Conservation (phyloP, 345 rosid genomes). For the Aquilaria malaccensis region DNA sequence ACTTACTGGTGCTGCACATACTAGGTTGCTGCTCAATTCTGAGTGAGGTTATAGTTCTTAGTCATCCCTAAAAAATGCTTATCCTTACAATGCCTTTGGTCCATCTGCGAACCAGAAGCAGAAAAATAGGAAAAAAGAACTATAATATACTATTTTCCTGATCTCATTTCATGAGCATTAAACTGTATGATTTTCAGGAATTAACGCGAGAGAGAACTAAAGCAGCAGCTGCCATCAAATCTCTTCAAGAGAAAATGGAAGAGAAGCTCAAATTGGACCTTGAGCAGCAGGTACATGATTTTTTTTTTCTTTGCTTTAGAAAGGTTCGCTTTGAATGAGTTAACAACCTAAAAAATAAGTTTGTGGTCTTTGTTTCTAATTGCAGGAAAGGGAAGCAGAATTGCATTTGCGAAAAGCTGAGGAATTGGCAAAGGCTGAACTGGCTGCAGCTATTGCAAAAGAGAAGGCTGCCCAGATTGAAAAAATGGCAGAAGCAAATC, state of each 20-base stretch:
- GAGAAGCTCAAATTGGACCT: constrained; percentile 68
- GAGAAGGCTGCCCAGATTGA: constrained; percentile 90
- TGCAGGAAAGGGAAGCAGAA: constrained; percentile 75
- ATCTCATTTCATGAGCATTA: constrained; percentile 10
- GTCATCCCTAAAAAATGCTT: too few species aligned
- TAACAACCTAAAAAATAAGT: constrained; percentile 15
- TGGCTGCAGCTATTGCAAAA: constrained; percentile 54
- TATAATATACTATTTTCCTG: constrained; percentile 9
- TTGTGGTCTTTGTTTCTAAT: constrained; percentile 12
- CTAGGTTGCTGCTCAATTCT: too few species aligned
- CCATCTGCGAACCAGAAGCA: too few species aligned
- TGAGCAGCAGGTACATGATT: constrained; percentile 62
- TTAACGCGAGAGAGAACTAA: constrained; percentile 82
- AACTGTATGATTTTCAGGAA: constrained; percentile 47
- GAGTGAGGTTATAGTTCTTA: too few species aligned
- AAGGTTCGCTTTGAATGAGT: constrained; percentile 8
- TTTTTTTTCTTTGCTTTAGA: background rate
- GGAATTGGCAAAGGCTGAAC: constrained; percentile 80
- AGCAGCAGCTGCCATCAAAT: constrained; percentile 75
- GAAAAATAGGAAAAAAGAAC: background rate
- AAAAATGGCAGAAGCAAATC: constrained; percentile 85
- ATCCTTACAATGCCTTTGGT: too few species aligned
- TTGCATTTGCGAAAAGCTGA: constrained; percentile 41
- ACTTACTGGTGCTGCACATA: too few species aligned
- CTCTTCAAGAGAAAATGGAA: constrained; percentile 82